Evolutionary conservation across 2,329 filamentous ascomycete species (phyloP), one percentile per base, ranked within the genome.

Genomic region (Penicillium sp.): DNA sequence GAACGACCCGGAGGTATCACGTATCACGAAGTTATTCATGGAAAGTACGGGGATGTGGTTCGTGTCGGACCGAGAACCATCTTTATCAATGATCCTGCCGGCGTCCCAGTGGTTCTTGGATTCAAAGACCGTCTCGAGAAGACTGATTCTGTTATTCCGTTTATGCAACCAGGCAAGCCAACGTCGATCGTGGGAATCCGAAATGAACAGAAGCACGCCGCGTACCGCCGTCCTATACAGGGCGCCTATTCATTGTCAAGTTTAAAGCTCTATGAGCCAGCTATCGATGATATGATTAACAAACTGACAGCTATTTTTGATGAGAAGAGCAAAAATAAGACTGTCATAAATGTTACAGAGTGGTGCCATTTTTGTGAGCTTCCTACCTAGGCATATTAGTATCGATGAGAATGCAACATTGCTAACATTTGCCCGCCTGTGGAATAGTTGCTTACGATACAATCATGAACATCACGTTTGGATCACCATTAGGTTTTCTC

Each of bases 381-480:
- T 28, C 26, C 26, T 28, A 5, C 26, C 26, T 28, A 28, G 8
- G 26, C 26, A 28, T 28, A 8, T 28, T 8, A 8, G 52, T 54
- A 11, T 47, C 47, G 3, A 18, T 14, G 4, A 5, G 18, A 42
- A 42, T 5, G 18, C 14, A 42, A n/a, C 5, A 45, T 3, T 45
- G 18, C 12, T 45, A n/a, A 20, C n/a, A n/a, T n/a, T n/a, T n/a
- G n/a, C n/a, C n/a, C n/a, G n/a, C 42, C 9, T 20, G n/a, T 6
- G 20, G 14, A 20, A 20, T 12, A 54, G 52, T 54, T 54, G 43
- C 52, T 26, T 54, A 54, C 11, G 52, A 54, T 20, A 54, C 52
- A 54, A 54, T 54, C 9, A 54, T 54, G 52, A 54, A 54, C 14
- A 54, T 54, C 5, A 54, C 52, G 2, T 54, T 54, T n/a, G 52